A percentile compares a stretch with the other conserved stretches of the same genome.
Conservation (phyloP, 148 eudicot species). For the Rheum nobile region DNA sequence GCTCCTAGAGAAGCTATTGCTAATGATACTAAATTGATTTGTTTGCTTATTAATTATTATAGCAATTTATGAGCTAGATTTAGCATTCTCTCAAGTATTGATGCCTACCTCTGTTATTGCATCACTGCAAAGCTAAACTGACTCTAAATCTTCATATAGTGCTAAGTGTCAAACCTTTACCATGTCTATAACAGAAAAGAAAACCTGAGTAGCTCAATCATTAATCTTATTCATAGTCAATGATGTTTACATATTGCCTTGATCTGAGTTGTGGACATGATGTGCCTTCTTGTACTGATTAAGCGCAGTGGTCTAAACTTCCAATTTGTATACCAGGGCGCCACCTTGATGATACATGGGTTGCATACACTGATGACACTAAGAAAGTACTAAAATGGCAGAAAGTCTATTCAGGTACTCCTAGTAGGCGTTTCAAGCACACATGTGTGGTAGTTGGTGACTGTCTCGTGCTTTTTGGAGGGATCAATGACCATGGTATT, state of each 20-base stretch:
- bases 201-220: not conserved
- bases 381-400: conserved; percentile 56
- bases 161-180: not conserved
- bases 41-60: not conserved
- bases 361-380: conserved; percentile 52
- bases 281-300: not conserved
- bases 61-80: not conserved
- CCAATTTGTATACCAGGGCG: conserved; percentile 41
- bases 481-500: conserved; percentile 77
- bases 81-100: not conserved
- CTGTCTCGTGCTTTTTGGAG: conserved; percentile 71
- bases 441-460: conserved; percentile 62
- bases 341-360: conserved; percentile 99
- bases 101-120: not conserved
- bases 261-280: not conserved
- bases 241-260: not conserved
- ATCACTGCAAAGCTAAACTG: not conserved
- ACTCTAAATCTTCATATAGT: not conserved
- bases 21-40: not conserved
- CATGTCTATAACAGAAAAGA: not conserved
- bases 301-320: not conserved
- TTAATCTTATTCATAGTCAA: not conserved
- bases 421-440: conserved; percentile 92
- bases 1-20: not conserved
- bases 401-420: conserved; percentile 51